Evolutionary conservation across 805 yeast genomes (phyloP), one percentile per base, ranked within the genome.

Genomic region (Blastobotrys peoriensis): DNA sequence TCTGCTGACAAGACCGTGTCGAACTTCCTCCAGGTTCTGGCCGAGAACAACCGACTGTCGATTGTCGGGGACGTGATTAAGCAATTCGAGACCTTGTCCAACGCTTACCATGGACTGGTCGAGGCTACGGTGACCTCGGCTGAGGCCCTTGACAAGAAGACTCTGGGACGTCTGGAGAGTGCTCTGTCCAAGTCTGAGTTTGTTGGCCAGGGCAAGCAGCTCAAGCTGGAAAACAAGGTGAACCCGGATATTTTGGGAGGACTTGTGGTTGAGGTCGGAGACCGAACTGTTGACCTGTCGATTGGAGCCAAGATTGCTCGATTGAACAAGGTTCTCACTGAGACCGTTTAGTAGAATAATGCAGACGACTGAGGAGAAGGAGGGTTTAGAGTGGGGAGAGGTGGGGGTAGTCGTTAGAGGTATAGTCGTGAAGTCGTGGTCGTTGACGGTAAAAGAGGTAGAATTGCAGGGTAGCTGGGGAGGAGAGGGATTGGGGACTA

Each of bases 191-290:
- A 74, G 65, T 88, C 96, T 40, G 68, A 75, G 56, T 83, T 80
- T 61, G 95, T 91, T 51, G 96, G 95, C 57, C 68, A 73, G 46
- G 91, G 86, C 60, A 84, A 89, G 76, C 78, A 91, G 59, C 79
- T 93, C 67, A 83, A 83, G 74, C 73, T 93, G 58, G 70, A 79
- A 57, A 91, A 88, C 75, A 74, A 74, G 54, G 85, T 91, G 52
- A 81, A 87, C 73, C 86, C 96, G 53, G 93, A 84, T 54, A 86
- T 93, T 64, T 75, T 86, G 66, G 98, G 98, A 64, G 98, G 98
- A 61, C 78, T 93, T 66, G 73, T 93, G 57, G 95, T 93, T 49
- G 96, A 89, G 71, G 86, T 93, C 60, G 96, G 91, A 63, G 98
- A 91, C 74, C 86, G 83, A 70, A 89, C 98, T 52, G 96, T 88